Evolutionary conservation across 2,329 filamentous ascomycete genomes (phyloP).

Genomic region (Simplicillium sp.): DNA sequence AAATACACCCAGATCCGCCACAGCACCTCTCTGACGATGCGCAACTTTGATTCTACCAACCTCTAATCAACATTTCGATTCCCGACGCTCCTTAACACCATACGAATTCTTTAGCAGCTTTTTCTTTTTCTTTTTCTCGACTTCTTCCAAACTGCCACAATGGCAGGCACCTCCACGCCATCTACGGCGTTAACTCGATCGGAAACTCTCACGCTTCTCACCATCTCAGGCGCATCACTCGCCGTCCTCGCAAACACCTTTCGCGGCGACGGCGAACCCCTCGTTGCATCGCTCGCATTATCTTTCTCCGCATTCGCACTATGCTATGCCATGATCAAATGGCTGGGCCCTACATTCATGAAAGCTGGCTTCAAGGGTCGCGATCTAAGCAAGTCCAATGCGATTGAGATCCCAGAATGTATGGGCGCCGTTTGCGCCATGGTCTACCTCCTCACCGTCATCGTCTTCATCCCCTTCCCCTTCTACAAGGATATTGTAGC

Average conservation of each 20-base stretch:
- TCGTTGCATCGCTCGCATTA: constrained; percentile 81
- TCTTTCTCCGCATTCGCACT: constrained; percentile 76
- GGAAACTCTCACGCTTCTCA: constrained; percentile 47
- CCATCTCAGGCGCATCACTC: constrained; percentile 59
- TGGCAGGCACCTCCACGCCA: too few species aligned
- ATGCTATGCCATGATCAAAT: constrained; percentile 79
- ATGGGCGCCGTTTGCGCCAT: constrained; percentile 93
- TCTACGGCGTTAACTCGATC: constrained; percentile 22
- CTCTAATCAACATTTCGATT: too few species aligned
- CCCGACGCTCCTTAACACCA: too few species aligned
- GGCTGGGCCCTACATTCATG: constrained; percentile 87
- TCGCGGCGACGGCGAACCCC: constrained; percentile 74
- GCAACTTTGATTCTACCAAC: too few species aligned
- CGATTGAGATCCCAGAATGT: constrained; percentile 79
- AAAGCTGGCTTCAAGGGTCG: constrained; percentile 79
- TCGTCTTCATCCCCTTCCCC: constrained; percentile 89
- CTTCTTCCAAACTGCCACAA: too few species aligned
- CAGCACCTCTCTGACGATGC: too few species aligned
- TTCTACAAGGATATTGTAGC: constrained; percentile 98
- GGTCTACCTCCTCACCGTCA: constrained; percentile 81
- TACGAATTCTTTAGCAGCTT: too few species aligned
- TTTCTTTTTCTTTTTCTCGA: too few species aligned
- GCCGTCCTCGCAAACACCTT: constrained; percentile 74
- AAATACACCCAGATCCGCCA: too few species aligned
- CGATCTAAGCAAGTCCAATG: constrained; percentile 66